Conservation (phyloP, 495 filamentous ascomycete species). For the Lineolata rhizophorae region DNA sequence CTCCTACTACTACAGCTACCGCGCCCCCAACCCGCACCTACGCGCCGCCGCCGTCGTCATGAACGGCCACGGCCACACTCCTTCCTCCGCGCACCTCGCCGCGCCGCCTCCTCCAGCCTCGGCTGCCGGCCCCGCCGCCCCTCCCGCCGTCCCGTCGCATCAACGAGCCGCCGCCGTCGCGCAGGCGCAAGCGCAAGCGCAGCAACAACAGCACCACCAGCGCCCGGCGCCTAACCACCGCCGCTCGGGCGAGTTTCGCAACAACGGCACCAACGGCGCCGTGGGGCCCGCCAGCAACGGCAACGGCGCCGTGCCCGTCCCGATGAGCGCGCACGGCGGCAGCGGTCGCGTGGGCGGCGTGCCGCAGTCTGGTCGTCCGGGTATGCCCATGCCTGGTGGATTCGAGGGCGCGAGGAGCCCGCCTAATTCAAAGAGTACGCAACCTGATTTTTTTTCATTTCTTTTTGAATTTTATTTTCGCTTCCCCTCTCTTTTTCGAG, state of each 20-base stretch:
- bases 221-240: slow-evolving; percentile 7
- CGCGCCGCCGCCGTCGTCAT: too few relatives aligned
- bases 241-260: slow-evolving; percentile 8
- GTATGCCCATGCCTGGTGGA: slow-evolving; percentile 5
- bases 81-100: too few relatives aligned
- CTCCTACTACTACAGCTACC: too few relatives aligned
- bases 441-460: not conserved
- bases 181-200: too few relatives aligned
- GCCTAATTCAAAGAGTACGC: slow-evolving; percentile 58
- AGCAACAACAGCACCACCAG: too few relatives aligned
- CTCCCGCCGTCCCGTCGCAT: too few relatives aligned
- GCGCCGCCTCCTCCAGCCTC: too few relatives aligned
- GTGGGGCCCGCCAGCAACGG: slow-evolving; percentile 11
- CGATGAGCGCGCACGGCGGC: slow-evolving; percentile 5
- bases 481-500: too few relatives aligned
- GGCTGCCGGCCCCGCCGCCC: too few relatives aligned
- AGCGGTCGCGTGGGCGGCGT: not conserved
- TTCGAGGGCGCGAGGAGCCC: slow-evolving; percentile 62
- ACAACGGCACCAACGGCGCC: slow-evolving; percentile 4
- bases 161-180: too few relatives aligned
- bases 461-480: slow-evolving; percentile 1
- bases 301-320: slow-evolving; percentile 2
- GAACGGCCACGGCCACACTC: too few relatives aligned
- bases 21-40: too few relatives aligned
- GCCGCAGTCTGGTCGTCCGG: not conserved